Base-by-base conservation (phyloP, 208 protist species). In the Naegleria lovaniensis region DNA sequence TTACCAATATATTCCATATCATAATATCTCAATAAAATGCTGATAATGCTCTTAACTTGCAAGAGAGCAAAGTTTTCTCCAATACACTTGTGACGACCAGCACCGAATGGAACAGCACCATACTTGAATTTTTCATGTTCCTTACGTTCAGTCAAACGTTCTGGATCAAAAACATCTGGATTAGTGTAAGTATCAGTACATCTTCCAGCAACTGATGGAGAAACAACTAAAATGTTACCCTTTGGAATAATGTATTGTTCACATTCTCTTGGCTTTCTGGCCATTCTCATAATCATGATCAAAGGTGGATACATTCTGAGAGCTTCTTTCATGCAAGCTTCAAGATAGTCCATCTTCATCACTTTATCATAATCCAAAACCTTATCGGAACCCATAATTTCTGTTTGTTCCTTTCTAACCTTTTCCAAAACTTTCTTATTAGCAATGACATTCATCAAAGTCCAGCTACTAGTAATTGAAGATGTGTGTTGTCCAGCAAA, bases 401-500 rank as follows among this genome's bases (percentile, higher is more conserved):
- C 76, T 16, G 29, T 0, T 51, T 86, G 43, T 76, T 92, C 91
- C 33, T 48, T 22, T 43, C 92, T 87, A 5, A 59, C 76, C 19
- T 91, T 75, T 36, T 91, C 5, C 29, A 58, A 91, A 16, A 58
- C 40, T 83, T 48, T 22, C 89, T 91, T 83, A 43, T 91, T 48
- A 88, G 95, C 91, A 92, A 97, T 95, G 16, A 97, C 93, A 91
- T 96, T 95, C 55, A 97, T 92, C 90, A 96, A 91, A n/a, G 96
- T 96, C 97, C 96, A 98, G 38, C 95, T 95, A 33, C 95, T 94
- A 25, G 97, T 97, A 92, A 98, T 97, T 19, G 95, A 95, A 48
- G 94, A 96, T 4, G 97, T 98, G 94, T 98, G 97, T 93, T 98
- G 97, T 51, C 97, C 97, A 39, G 96, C 97, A 93, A 98, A 97